Percentiles rank a stretch among this genome's conserved stretches.
These are phyloP conservation scores for Cucurbita argyrosperma DNA, from an alignment of 306 rosid genomes.

Conservation along the genomic window DNA sequence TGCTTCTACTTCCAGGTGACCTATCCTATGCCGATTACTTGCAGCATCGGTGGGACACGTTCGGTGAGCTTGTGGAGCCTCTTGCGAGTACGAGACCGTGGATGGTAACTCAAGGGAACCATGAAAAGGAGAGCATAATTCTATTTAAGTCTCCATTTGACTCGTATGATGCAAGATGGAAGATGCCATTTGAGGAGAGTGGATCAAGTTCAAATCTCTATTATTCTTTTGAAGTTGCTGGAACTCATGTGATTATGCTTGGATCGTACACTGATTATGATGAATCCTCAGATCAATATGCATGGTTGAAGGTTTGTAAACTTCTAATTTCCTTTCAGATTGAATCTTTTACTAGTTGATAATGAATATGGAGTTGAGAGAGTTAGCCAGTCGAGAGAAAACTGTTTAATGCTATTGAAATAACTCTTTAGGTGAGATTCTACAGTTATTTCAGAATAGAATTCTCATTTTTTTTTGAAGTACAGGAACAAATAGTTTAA, in stretches of 20 bases:
- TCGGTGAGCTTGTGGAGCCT: conserved; percentile 82
- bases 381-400: not conserved
- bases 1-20: conserved; percentile 85
- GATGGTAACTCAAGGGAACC: conserved; percentile 98
- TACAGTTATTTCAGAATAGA: not conserved
- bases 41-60: conserved; percentile 72
- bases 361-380: not conserved
- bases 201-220: conserved; percentile 80
- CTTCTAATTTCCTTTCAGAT: not conserved
- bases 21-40: conserved; percentile 82
- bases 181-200: conserved; percentile 82
- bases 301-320: conserved; percentile 74
- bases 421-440: not conserved
- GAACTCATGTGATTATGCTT: conserved; percentile 70
- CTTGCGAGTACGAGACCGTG: conserved; percentile 84
- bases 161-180: conserved; percentile 81
- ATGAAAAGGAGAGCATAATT: conserved; percentile 59
- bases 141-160: conserved; percentile 51
- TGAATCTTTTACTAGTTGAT: not conserved
- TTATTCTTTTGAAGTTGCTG: conserved; percentile 80
- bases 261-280: conserved; percentile 75
- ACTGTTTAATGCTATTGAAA: not conserved
- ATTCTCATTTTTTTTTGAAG: not conserved
- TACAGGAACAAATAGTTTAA: not conserved
- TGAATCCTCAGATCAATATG: conserved; percentile 65